phyloP scores from a whole-genome alignment of 768 basidiomycete genomes.

The Hygrophorus russula region DNA sequence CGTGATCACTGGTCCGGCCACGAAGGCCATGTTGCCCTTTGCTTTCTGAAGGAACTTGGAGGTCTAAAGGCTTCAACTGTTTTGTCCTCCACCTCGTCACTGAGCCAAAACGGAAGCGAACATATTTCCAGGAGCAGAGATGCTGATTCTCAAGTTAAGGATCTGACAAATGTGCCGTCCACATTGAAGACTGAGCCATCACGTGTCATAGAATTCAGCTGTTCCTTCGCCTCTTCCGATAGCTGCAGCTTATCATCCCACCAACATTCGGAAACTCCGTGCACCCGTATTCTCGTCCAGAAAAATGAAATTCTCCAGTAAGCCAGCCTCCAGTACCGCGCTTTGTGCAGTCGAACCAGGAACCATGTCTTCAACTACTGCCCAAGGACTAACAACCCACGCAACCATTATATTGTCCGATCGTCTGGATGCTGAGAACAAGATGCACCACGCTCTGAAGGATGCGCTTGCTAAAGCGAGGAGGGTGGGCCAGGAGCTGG shows the following conservation, averaged over 20 bases:
- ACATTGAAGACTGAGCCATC: no score
- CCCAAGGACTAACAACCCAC: no score
- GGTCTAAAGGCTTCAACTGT: slow-evolving; percentile 13
- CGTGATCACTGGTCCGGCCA: slow-evolving; percentile 15
- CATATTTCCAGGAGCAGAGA: background rate
- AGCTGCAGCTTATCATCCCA: slow-evolving; percentile 37
- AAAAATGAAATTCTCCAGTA: slow-evolving; percentile 7
- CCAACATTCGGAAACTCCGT: slow-evolving; percentile 21
- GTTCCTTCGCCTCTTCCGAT: slow-evolving; percentile 23
- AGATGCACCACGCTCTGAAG: no score
- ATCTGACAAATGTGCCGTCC: no score
- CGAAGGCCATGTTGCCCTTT: slow-evolving; percentile 15
- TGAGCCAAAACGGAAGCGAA: background rate
- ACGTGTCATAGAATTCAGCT: background rate
- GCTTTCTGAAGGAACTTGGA: slow-evolving; percentile 16
- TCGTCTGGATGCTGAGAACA: no score
- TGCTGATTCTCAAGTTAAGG: background rate
- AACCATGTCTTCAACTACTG: no score
- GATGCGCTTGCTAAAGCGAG: slow-evolving; percentile 13
- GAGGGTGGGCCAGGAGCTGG: slow-evolving; percentile 7
- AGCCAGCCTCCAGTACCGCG: no score
- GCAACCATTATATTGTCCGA: no score
- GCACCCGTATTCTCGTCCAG: slow-evolving; percentile 16
- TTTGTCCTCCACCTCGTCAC: background rate
- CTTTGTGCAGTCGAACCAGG: no score